These are phyloP conservation scores for Claviceps sp. DNA, from an alignment of 2,329 filamentous ascomycete genomes.

Conservation along the genomic window DNA sequence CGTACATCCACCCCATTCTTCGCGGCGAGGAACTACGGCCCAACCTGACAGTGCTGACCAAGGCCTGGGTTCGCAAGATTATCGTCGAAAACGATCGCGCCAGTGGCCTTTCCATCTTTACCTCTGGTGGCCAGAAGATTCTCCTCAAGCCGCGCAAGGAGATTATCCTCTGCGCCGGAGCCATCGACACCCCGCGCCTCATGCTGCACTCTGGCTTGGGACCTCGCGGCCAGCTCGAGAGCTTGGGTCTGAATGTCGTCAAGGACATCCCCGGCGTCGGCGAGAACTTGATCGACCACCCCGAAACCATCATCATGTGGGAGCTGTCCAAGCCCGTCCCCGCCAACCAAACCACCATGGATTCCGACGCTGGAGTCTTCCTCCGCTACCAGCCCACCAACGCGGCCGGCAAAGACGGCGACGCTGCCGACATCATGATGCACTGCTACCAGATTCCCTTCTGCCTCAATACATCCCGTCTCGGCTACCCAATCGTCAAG, in stretches of 20 bases:
- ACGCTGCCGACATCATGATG: constrained; percentile 84
- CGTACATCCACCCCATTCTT: constrained; percentile 86
- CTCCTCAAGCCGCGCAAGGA: constrained; percentile 56
- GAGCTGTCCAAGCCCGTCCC: constrained; percentile 69
- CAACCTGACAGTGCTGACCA: constrained; percentile 76
- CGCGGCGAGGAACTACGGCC: constrained; percentile 68
- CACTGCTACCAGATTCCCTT: constrained; percentile 96
- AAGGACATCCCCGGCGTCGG: constrained; percentile 46
- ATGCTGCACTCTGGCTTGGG: constrained; percentile 46
- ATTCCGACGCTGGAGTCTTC: constrained; percentile 82
- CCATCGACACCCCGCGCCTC: constrained; percentile 65
- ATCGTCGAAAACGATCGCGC: constrained; percentile 58
- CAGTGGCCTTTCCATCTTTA: constrained; percentile 56
- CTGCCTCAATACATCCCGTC: constrained; percentile 67
- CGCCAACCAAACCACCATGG: constrained; percentile 74
- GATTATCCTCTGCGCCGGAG: constrained; percentile 68
- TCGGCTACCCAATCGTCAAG: constrained; percentile 51
- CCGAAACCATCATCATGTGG: constrained; percentile 51
- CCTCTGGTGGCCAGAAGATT: constrained; percentile 37
- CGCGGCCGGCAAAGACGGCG: constrained; percentile 53
- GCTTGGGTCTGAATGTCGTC: constrained; percentile 41
- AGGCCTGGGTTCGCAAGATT: constrained; percentile 76
- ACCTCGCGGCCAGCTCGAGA: constrained; percentile 37
- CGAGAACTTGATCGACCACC: constrained; percentile 48
- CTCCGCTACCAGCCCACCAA: constrained; percentile 63